Base-by-base conservation (phyloP, 164 flowering plant genomes). In the Vitis labrusca region DNA sequence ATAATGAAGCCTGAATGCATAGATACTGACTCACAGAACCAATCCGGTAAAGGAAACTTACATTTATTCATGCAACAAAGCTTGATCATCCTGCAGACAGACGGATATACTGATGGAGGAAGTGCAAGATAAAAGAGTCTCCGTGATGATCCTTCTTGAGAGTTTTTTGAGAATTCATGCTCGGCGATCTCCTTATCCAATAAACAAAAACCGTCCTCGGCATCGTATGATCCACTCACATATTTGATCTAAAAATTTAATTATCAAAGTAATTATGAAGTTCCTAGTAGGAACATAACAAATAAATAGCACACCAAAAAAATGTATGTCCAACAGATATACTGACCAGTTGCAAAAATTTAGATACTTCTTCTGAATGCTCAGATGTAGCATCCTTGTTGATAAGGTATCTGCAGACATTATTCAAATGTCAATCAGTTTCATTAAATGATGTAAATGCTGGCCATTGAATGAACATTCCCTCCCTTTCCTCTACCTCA, bases 71-170 rank as follows among this genome's bases (percentile, higher is more conserved):
- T 91, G 88, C 97, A 88, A 75, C 62, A 83, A 14, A 64, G 67
- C 70, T 72, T 86, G 69, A 95, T 93, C 99, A 93, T 93, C 77
- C 71, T 95, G 93, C 92, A 85, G 66, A 95, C 99, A 63, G 92
- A 79, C 53, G 99, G 99, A 87, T 95, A 95, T 15, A 95, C 99
- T 55, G 99, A 93, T 54, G 99, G 99, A 72, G 99, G 99, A 48
- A 95, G 94, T 68, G 99, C 99, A 73, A 95, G 84, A 82, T 95
- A 95, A 79, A 95, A 93, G 53, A 95, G 92, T 72, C 99, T 90
- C 19, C 97, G 78, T 48, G 99, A 87, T 48, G 91, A 75, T 68
- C 96, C 97, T 82, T 86, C 93, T 14, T 61, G 66, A 74, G 87
- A 90, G 52, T 88, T 84, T 79, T 64, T 90, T 15, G 85, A 84